These are phyloP conservation scores for Pseudoturritis turrita DNA, from an alignment of 345 rosid genomes.

Conservation along the genomic window DNA sequence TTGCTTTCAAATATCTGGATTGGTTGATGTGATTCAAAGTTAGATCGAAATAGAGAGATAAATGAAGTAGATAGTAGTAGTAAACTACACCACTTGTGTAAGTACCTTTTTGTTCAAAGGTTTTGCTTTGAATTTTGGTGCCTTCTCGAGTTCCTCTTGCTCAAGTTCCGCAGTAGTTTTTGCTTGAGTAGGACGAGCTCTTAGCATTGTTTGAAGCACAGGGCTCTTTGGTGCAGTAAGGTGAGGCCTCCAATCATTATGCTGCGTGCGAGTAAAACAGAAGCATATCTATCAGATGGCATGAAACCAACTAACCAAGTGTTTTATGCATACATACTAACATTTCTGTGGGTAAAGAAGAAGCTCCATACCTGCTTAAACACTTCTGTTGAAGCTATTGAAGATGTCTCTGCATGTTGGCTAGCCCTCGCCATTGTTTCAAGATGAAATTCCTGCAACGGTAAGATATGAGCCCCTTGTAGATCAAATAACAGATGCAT, in stretches of 20 bases:
- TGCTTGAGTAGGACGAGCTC: conserved; percentile 79
- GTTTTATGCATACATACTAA: background rate
- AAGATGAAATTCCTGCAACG: conserved; percentile 77
- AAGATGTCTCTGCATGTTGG: conserved; percentile 77
- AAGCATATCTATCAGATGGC: conserved; percentile 18
- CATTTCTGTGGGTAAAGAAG: background rate
- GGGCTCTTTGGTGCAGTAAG: conserved; percentile 85
- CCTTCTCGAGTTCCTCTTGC: conserved; percentile 84
- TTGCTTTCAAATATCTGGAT: conserved; percentile 90
- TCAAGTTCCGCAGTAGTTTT: conserved; percentile 83
- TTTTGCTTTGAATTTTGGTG: conserved; percentile 92
- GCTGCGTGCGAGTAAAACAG: conserved; percentile 29
- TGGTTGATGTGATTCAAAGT: background rate
- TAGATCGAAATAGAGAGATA: background rate
- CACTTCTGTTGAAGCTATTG: conserved; percentile 68
- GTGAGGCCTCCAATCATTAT: conserved; percentile 52
- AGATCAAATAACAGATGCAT: background rate
- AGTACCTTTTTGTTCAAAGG: conserved; percentile 93
- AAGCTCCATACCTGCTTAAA: conserved; percentile 52
- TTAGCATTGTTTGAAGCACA: conserved; percentile 67
- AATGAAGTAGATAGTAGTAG: background rate
- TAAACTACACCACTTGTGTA: conserved; percentile 7
- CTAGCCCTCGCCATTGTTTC: conserved; percentile 77
- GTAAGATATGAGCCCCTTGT: conserved; percentile 16
- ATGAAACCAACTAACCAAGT: conserved; percentile 2